Evolutionary conservation across 1,284 basidiomycete species (phyloP), one percentile per base, ranked within the genome.

Genomic region (Puccinia coronata): DNA sequence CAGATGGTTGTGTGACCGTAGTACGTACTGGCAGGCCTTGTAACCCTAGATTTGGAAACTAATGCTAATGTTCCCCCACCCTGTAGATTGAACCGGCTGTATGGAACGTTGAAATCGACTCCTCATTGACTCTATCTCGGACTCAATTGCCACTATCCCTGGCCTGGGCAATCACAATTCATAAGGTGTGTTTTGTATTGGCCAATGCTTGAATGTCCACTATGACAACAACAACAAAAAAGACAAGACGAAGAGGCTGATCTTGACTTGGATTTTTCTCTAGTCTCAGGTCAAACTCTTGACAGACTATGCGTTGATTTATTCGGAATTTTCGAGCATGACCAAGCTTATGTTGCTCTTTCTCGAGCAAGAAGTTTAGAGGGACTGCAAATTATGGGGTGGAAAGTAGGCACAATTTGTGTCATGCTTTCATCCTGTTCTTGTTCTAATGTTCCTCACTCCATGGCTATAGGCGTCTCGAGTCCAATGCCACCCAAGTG

Each of bases 51-150:
- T 28, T 25, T 23, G 2, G 23, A 31, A 55, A 51, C 75, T 34
- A 1, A 9, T 71, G 34, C 23, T 39, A 23, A 51, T 71, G 4
- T 23, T 11, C 23, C 1, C 49, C 34, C n/a, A 25, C 9, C 41
- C 82, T 82, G 4, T 55, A 82, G 47, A 72, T 84, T 25, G 39
- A 73, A 31, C 83, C 83, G 5, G 80, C 83, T 36, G 80, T 82
- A n/a, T 84, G 84, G 84, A 82, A 74, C 25, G 80, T 84, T 49
- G 83, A 84, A 51, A 70, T 84, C 51, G 84, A 84, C 74, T 65
- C 79, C 47, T 34, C 78, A 3, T 82, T 83, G 57, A 80, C 80
- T 6, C 82, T 84, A 20, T 82, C 79, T 11, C 67, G 84, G 18
- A 83, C 84, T 23, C 84, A 84, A 63, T 65, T 84, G 1, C 84